Base-by-base conservation (phyloP, 345 rosid species). In the Pistacia atlantica region DNA sequence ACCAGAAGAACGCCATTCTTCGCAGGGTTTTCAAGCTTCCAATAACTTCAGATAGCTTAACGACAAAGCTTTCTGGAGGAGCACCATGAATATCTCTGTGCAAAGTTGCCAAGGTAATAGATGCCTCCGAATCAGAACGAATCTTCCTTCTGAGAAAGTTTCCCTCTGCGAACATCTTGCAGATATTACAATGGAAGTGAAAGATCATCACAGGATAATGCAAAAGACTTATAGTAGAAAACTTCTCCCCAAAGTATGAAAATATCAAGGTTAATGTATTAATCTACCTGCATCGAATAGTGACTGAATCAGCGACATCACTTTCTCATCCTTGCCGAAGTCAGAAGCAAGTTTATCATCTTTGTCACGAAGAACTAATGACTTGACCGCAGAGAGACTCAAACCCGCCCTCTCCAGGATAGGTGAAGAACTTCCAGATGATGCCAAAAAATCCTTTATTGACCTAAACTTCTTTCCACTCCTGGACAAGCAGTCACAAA, bases 331-430 rank as follows among this genome's bases (percentile, higher is more conserved):
- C 72, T 89, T 90, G 75, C 85, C 92, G 80, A 83, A 86, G 80
- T 86, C 87, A 48, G 90, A 84, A 31, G 81, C 79, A 77, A 84
- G 75, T 65, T 89, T 93, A 68, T 90, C 97, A 75, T 92, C 99
- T 83, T 91, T 96, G 75, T 93, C 99, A 81, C 97, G 95, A 84
- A 88, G 91, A 78, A 96, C 97, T 71, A 96, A 84, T 22, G 93
- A 93, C 87, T 86, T 96, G 81, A 96, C 91, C 5, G 91, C 98
- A 70, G 94, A 92, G 73, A 96, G 90, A 83, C 92, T 91, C 87
- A 93, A 83, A 80, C 93, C 91, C 35, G 95, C 83, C 76, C 92
- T 90, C 78, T 96, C 98, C 89, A 79, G 86, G 59, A 80, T 82
- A 20, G 99, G 99, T 72, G 99, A 96, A 84, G 97, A 92, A 77